phyloP scores from a whole-genome alignment of 148 eudicot species.

The Spergularia marina region DNA sequence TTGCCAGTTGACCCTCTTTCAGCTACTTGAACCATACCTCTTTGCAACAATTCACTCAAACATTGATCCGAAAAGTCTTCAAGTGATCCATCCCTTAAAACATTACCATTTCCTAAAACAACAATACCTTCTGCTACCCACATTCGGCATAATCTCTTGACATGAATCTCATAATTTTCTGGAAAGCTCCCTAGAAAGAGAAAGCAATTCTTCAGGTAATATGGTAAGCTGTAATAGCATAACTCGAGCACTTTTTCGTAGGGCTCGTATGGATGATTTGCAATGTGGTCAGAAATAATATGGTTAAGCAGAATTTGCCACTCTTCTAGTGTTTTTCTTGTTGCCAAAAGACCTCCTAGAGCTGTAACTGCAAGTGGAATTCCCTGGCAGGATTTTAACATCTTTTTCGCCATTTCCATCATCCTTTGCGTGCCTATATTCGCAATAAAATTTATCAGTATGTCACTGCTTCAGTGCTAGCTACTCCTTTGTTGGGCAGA shows the following conservation, averaged over 20 bases:
- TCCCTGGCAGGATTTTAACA: conserved; percentile 41
- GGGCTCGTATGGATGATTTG: conserved; percentile 22
- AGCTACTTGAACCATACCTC: conserved; percentile 42
- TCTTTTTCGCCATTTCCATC: conserved; percentile 35
- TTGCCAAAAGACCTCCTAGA: conserved; percentile 45
- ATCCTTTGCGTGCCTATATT: conserved; percentile 27
- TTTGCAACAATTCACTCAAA: conserved; percentile 35
- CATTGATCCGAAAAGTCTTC: conserved; percentile 39
- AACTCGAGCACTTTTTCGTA: conserved; percentile 36
- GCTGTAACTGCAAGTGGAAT: conserved; percentile 42
- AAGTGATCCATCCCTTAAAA: conserved; percentile 28
- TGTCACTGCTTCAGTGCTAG: too few species aligned
- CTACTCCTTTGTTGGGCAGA: too few species aligned
- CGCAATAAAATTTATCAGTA: neutral
- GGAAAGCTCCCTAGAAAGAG: conserved; percentile 44
- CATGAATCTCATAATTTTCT: conserved; percentile 33
- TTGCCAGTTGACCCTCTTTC: conserved; percentile 35
- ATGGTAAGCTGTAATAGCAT: conserved; percentile 42
- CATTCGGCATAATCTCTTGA: conserved; percentile 32
- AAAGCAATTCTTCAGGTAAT: conserved; percentile 44
- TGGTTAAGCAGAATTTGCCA: conserved; percentile 35
- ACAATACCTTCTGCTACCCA: conserved; percentile 54
- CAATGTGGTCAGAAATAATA: conserved; percentile 19
- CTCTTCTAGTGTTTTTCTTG: conserved; percentile 30
- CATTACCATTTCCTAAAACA: conserved; percentile 15